Conservation (phyloP, 2,329 filamentous ascomycete species). For the Bipolaris bicolor region DNA sequence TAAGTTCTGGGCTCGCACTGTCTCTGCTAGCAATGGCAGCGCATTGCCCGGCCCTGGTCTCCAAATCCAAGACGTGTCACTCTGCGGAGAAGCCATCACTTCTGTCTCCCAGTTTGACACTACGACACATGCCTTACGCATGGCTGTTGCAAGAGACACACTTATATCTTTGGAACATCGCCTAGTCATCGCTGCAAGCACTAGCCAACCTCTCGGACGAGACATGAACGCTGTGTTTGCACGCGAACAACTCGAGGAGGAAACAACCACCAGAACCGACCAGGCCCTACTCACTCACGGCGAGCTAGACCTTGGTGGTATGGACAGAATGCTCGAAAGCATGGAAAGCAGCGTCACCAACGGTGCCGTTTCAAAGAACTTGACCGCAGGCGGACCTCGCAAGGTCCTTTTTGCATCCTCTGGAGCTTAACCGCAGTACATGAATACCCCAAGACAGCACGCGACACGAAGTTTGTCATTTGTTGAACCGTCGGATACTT, state of each 20-base stretch:
- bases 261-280: conserved; percentile 44
- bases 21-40: conserved; percentile 38
- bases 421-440: conserved; percentile 24
- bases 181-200: conserved; percentile 50
- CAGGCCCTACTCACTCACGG: conserved; percentile 53
- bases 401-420: conserved; percentile 47
- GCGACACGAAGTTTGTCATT: not conserved
- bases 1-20: conserved; percentile 54
- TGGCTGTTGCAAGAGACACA: conserved; percentile 53
- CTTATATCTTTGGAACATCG: conserved; percentile 54
- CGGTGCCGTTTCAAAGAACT: conserved; percentile 26
- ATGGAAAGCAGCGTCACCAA: conserved; percentile 39
- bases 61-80: conserved; percentile 50
- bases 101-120: conserved; percentile 53
- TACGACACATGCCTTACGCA: conserved; percentile 47
- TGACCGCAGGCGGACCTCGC: conserved; percentile 41
- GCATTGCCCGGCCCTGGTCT: conserved; percentile 52
- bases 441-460: not conserved
- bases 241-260: conserved; percentile 38
- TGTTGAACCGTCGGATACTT: not conserved
- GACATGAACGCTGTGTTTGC: conserved; percentile 39
- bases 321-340: conserved; percentile 53
- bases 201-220: conserved; percentile 39
- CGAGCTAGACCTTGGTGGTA: conserved; percentile 56
- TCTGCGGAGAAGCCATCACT: conserved; percentile 52